These are phyloP conservation scores for Candida railenensis DNA, from an alignment of 805 yeast genomes.

Conservation along the genomic window DNA sequence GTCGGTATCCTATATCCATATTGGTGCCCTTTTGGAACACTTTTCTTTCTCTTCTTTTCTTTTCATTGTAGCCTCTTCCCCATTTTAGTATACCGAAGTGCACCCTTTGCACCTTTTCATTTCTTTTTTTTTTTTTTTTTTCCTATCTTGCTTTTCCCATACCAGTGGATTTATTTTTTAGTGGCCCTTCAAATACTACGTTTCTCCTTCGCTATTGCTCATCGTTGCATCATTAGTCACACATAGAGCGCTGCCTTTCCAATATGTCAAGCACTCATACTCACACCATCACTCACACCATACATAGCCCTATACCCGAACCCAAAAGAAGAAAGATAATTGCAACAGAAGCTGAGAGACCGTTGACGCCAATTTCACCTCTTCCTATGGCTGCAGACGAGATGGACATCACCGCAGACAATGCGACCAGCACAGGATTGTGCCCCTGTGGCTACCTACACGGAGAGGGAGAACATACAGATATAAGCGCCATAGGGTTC, in stretches of 20 bases:
- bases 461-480: constrained; percentile 8
- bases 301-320: not conserved
- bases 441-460: constrained; percentile 10
- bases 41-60: too few species aligned
- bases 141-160: too few species aligned
- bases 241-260: too few species aligned
- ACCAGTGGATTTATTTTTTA: too few species aligned
- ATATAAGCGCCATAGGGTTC: constrained; percentile 6
- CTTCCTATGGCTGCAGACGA: not conserved
- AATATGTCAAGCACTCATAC: not conserved
- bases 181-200: too few species aligned
- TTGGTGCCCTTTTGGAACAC: too few species aligned
- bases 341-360: not conserved
- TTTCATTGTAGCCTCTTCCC: too few species aligned
- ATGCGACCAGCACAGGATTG: not conserved
- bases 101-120: too few species aligned
- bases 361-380: constrained; percentile 3
- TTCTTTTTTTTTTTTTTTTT: too few species aligned
- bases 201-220: too few species aligned
- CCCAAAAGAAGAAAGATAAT: constrained; percentile 1
- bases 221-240: not conserved
- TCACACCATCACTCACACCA: not conserved
- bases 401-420: constrained; percentile 1
- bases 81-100: too few species aligned
- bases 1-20: too few species aligned